phyloP scores from a whole-genome alignment of 305 asterid genomes.

The Plantago coronopus region DNA sequence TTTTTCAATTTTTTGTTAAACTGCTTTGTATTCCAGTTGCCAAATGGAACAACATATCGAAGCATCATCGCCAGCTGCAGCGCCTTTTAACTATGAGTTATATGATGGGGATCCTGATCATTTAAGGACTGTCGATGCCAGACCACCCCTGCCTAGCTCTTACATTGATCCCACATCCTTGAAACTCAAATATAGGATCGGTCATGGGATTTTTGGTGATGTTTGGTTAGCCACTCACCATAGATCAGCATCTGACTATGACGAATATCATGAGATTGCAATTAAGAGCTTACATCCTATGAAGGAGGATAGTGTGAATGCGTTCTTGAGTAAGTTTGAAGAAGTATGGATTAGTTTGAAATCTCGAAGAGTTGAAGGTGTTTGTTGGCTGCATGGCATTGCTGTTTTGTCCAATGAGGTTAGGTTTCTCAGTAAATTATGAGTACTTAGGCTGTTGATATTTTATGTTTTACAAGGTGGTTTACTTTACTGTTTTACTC shows the following conservation, averaged over 20 bases:
- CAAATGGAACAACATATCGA: too few species aligned
- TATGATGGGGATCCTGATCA: constrained; percentile 6
- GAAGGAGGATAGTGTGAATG: constrained; percentile 1
- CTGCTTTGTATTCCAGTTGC: too few species aligned
- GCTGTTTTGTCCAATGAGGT: neutral
- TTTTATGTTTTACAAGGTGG: too few species aligned
- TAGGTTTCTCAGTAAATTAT: neutral
- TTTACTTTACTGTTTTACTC: too few species aligned
- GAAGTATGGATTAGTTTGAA: neutral
- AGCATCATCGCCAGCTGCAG: neutral
- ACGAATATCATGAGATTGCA: constrained; percentile 6
- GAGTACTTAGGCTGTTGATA: too few species aligned
- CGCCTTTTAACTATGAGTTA: constrained; percentile 1
- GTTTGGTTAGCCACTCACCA: constrained; percentile 13
- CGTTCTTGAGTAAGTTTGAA: constrained; percentile 1
- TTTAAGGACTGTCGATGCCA: neutral
- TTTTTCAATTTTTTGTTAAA: too few species aligned
- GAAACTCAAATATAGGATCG: constrained; percentile 4
- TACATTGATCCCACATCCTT: constrained; percentile 5
- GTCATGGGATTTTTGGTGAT: constrained; percentile 2
- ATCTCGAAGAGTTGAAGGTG: constrained; percentile 7
- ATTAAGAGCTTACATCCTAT: constrained; percentile 1
- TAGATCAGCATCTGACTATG: neutral
- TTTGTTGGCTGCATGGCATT: constrained; percentile 9
- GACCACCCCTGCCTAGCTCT: neutral